Evolutionary conservation across 768 basidiomycete genomes (phyloP), one percentile per base, ranked within the genome.

Genomic region (Hortiboletus flavorubellus): DNA sequence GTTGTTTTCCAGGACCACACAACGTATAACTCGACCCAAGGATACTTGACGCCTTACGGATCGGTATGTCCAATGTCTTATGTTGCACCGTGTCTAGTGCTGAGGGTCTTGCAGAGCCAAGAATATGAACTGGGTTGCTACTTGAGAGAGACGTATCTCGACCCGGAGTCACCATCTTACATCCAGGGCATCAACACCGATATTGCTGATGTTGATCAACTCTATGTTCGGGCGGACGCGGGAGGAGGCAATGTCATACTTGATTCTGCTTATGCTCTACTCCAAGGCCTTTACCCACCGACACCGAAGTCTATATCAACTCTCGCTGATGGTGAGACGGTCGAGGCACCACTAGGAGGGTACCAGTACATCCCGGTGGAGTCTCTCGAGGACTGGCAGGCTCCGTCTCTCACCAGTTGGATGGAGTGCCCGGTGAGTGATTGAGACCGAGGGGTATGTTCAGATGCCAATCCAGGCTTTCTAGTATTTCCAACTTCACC

Each of bases 241-340:
- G 90, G 90, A 43, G 26, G 26, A 71, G 91, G 91, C 48, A 79
- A 83, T 23, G 85, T 86, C 44, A 89, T 91, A 59, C 87, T 89
- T 71, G 89, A 93, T 77, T 87, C 87, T 8, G 85, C 90, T 16
- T 86, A 87, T 56, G 90, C 91, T 14, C 74, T 92, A 38, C 78
- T 91, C 41, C 93, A 93, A 67, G 91, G 91, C 35, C 78, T 93
- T 47, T 91, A 87, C 77, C 91, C 91, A 12, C 89, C 91, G 5
- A 87, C 80, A 56, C 66, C 75, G 7, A 75, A 80, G 50, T 85
- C 86, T 68, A 82, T 77, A 60, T 85, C 85, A 54, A 78, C 76
- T 11, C 82, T 95, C 21, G 91, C 89, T 3, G 85, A 91, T 60
- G 89, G 85, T 54, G 80, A 84, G 26, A 78, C 68, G n/a, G 75